Evolutionary conservation across 176 grass and related monocot genomes (phyloP).

Genomic region (Musa beccarii): DNA sequence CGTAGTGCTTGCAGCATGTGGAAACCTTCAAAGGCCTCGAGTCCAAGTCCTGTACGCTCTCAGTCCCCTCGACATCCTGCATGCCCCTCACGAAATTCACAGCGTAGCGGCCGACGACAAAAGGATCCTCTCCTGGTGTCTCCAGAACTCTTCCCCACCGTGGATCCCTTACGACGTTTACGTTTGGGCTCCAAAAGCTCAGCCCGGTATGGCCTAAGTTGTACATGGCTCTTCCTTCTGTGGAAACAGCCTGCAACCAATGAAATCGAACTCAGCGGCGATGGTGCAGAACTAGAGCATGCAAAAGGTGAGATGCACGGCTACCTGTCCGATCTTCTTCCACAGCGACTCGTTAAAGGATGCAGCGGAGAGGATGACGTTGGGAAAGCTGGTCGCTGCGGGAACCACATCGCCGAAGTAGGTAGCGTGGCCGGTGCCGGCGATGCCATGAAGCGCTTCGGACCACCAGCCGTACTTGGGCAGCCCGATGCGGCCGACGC

Average conservation of each 20-base stretch:
- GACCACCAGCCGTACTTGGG: slow-evolving; percentile 49
- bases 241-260: background rate
- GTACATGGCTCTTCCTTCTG: slow-evolving; percentile 1
- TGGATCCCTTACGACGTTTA: slow-evolving; percentile 1
- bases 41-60: background rate
- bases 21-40: background rate
- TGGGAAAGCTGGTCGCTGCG: slow-evolving; percentile 59
- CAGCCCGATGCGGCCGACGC: slow-evolving; percentile 31
- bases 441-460: slow-evolving; percentile 50
- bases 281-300: background rate
- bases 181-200: slow-evolving; percentile 5
- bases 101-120: background rate
- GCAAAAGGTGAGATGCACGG: background rate
- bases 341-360: slow-evolving; percentile 42
- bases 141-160: slow-evolving; percentile 4
- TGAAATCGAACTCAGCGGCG: background rate
- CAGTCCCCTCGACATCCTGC: slow-evolving; percentile 4
- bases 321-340: slow-evolving; percentile 41
- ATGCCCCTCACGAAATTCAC: slow-evolving; percentile 9
- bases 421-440: slow-evolving; percentile 28
- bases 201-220: slow-evolving; percentile 2
- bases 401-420: slow-evolving; percentile 37
- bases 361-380: slow-evolving; percentile 39
- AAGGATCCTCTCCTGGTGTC: slow-evolving; percentile 8
- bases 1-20: slow-evolving; percentile 7